phyloP scores from a whole-genome alignment of 2,329 filamentous ascomycete species.

The Trichoderma semiorbis region DNA sequence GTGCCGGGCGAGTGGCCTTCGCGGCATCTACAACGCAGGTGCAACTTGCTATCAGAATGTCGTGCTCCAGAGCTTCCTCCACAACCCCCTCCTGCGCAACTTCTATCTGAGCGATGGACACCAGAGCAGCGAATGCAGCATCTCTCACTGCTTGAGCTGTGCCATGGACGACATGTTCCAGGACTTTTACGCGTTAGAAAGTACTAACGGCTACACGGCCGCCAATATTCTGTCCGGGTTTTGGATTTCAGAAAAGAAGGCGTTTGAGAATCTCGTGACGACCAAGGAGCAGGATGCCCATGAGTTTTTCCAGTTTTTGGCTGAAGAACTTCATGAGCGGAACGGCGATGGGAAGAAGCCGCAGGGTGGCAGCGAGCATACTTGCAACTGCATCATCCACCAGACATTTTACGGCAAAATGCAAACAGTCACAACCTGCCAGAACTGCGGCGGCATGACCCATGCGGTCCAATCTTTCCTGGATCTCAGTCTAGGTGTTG shows the following conservation, averaged over 20 bases:
- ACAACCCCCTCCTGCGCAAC: slow-evolving; percentile 87
- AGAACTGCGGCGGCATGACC: slow-evolving; percentile 78
- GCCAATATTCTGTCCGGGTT: slow-evolving; percentile 85
- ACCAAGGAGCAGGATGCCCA: slow-evolving; percentile 96
- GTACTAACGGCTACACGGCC: slow-evolving; percentile 85
- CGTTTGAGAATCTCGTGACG: slow-evolving; percentile 73
- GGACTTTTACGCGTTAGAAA: slow-evolving; percentile 68
- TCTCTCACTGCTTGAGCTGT: slow-evolving; percentile 62
- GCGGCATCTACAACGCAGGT: slow-evolving; percentile 96
- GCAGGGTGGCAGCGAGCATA: slow-evolving; percentile 56
- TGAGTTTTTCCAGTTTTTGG: slow-evolving; percentile 93
- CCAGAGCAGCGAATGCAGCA: slow-evolving; percentile 67
- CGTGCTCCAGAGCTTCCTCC: slow-evolving; percentile 86
- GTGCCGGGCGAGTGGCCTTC: slow-evolving; percentile 81
- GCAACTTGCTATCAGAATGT: slow-evolving; percentile 98
- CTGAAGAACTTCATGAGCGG: slow-evolving; percentile 83
- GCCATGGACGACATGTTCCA: slow-evolving; percentile 73
- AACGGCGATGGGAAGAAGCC: slow-evolving; percentile 68
- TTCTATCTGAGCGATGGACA: slow-evolving; percentile 93
- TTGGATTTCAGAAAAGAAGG: slow-evolving; percentile 78
- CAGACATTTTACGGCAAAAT: slow-evolving; percentile 92
- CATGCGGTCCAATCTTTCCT: slow-evolving; percentile 85
- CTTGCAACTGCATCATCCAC: slow-evolving; percentile 87
- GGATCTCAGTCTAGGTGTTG: slow-evolving; percentile 85
- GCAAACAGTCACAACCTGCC: slow-evolving; percentile 85